Conservation (phyloP, 345 rosid species). For the Hirschfeldia incana region DNA sequence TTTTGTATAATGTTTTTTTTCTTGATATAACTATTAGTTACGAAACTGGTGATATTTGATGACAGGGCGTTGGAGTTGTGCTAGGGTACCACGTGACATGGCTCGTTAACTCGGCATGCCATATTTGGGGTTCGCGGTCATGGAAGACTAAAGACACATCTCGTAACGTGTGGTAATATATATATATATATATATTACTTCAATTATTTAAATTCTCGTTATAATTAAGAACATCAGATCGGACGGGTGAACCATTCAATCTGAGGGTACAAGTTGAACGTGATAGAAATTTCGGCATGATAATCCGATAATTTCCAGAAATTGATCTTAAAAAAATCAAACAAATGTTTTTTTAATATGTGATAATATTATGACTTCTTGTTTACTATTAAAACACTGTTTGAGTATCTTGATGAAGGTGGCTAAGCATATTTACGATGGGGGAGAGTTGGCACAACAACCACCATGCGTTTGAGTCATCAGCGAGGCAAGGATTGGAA, state of each 20-base stretch:
- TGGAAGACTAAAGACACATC: constrained; percentile 87
- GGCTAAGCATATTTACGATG: constrained; percentile 76
- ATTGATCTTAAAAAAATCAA: neutral
- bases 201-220: neutral
- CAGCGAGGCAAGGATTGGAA: constrained; percentile 79
- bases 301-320: neutral
- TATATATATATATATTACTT: neutral
- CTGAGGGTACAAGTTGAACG: too few relatives aligned
- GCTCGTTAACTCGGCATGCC: constrained; percentile 83
- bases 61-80: constrained; percentile 65
- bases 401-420: constrained; percentile 44
- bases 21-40: neutral
- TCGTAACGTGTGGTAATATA: constrained; percentile 68
- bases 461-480: constrained; percentile 78
- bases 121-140: constrained; percentile 75
- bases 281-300: too few relatives aligned
- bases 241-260: neutral
- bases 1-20: neutral
- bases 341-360: neutral
- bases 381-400: neutral
- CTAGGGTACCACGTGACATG: constrained; percentile 76
- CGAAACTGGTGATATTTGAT: neutral
- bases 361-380: neutral
- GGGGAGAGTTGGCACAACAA: constrained; percentile 97
- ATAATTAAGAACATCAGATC: neutral